Percentiles rank a stretch among this genome's conserved stretches.
Conservation (phyloP, 305 asterid species). For the Ilex paraguariensis region DNA sequence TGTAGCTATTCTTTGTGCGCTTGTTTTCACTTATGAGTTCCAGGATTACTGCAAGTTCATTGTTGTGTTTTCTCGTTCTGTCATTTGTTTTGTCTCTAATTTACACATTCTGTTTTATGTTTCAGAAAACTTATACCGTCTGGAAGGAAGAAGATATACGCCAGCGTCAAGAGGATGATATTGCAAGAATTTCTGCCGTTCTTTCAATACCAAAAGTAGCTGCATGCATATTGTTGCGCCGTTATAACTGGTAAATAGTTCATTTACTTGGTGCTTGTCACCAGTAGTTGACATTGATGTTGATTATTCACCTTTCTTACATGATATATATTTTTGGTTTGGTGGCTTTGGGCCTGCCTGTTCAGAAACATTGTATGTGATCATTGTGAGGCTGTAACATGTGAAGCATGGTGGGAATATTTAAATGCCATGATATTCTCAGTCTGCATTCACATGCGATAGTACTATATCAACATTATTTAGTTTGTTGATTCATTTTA, state of each 20-base stretch:
- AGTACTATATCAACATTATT: background rate
- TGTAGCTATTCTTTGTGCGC: too few species aligned
- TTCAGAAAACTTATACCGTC: conserved; percentile 74
- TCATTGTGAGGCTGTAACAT: too few species aligned
- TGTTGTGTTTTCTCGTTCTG: conserved; percentile 10
- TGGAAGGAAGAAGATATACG: conserved; percentile 72
- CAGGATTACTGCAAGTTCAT: background rate
- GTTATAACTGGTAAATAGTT: conserved; percentile 61
- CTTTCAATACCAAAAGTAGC: conserved; percentile 73
- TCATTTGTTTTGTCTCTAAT: conserved; percentile 6
- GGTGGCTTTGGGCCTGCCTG: background rate
- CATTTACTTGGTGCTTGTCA: background rate
- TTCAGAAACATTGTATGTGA: too few species aligned
- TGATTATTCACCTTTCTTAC: background rate
- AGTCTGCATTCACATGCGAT: background rate
- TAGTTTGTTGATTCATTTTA: background rate
- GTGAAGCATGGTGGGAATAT: too few species aligned
- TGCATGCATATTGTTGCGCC: conserved; percentile 73
- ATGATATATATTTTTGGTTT: too few species aligned
- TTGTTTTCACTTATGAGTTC: too few species aligned
- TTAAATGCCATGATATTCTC: too few species aligned
- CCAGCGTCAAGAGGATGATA: conserved; percentile 67
- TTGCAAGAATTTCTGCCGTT: conserved; percentile 58
- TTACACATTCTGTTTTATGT: conserved; percentile 11
- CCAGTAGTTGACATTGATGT: background rate